Base-by-base conservation (phyloP, 1,284 basidiomycete genomes). In the Rhodotorula sp. region DNA sequence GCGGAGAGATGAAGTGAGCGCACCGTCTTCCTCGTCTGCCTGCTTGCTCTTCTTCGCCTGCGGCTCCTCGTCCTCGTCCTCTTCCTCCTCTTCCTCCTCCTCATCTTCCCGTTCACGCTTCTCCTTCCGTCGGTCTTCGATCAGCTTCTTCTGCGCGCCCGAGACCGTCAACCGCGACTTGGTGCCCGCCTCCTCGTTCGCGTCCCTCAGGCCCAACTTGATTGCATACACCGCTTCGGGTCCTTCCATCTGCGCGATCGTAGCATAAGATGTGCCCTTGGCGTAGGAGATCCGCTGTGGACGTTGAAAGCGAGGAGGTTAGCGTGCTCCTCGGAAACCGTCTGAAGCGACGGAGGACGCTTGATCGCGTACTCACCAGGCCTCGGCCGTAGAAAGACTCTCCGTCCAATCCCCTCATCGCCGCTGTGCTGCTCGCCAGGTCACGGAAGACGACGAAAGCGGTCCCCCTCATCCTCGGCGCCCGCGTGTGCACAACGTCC, bases 361-460 rank as follows among this genome's bases (percentile, higher is more conserved):
- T 53, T 8, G 44, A 54, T 9, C 27, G 27, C 6, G 59, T 62
- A 84, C 89, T 82, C 80, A 93, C 92, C 80, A 95, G 84, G 51
- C 89, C 88, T 78, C 91, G 92, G 77, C 93, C 92, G 79, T 97
- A 98, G 82, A 98, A 98, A 27, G 87, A 76, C 85, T 95, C 91
- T 64, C 94, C 94, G 76, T 91, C 89, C 78, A 94, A 89, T 58
- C 89, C 91, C 53, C 94, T 85, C 86, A 96, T 85, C 27, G 94
- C 96, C 48, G 92, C 86, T 19, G 94, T 97, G 64, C 94, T 92
- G 59, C 88, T 86, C 27, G 90, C 86, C 68, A 94, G 86, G 82
- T 94, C 92, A 71, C 88, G 86, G 81, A 97, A 99, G 72, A 96
- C 94, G 77, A 99, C 86, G 81, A 97, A 99, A 1, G 95, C 95